These are phyloP conservation scores for Leishmania martiniquensis DNA, from an alignment of 208 protist species.

Conservation along the genomic window DNA sequence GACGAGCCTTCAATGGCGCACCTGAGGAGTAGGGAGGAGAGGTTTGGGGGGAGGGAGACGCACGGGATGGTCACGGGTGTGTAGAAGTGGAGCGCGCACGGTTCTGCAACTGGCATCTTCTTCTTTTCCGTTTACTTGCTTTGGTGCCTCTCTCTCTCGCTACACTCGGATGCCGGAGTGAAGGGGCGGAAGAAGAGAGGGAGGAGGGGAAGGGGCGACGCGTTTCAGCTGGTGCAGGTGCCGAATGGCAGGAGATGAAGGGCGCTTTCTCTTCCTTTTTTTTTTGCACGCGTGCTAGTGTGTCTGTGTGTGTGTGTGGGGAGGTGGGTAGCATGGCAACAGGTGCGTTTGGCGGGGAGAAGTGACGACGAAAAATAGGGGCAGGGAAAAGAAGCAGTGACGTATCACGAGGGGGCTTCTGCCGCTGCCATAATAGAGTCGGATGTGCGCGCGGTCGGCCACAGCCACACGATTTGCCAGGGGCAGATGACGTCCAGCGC, in stretches of 20 bases:
- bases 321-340: not conserved
- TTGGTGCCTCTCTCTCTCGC: not conserved
- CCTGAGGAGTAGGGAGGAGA: constrained; percentile 8
- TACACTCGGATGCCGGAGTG: not conserved
- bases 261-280: not conserved
- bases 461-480: not conserved
- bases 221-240: not conserved
- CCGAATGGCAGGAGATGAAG: not conserved
- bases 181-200: no score
- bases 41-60: no score
- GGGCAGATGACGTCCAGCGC: no score
- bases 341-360: not conserved
- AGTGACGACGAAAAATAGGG: not conserved
- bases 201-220: no score
- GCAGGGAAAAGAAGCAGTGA: not conserved
- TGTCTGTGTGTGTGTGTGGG: not conserved
- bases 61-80: not conserved
- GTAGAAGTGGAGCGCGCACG: not conserved
- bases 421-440: not conserved
- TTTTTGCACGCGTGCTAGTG: no score
- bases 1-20: constrained; percentile 28
- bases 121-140: not conserved
- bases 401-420: not conserved
- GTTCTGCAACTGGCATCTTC: not conserved
- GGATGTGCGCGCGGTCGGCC: not conserved